Evolutionary conservation across 192 early-diverging fungal species (phyloP), one percentile per base, ranked within the genome.

Genomic region (Umbelopsis sp.): DNA sequence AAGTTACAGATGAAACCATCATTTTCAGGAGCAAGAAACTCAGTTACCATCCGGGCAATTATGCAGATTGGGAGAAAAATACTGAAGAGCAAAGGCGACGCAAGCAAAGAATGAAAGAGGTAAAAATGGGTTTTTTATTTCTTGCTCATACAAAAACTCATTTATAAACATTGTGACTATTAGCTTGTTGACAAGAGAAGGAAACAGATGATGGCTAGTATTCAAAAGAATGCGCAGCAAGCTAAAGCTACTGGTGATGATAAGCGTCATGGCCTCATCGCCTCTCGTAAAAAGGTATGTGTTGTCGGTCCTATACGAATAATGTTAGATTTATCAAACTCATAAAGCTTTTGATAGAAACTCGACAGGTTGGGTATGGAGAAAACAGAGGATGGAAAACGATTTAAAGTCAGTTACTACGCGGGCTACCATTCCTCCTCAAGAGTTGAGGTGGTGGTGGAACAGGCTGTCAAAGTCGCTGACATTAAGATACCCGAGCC

Each of bases 21-120:
- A 82, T 90, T 9, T 81, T 93, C 49, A 89, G 89, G 58, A 85
- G 95, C 72, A 83, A 88, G 67, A 78, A 83, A 69, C 83, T 96
- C 37, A 81, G 74, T 0, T 96, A 96, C 79, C 88, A 92, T 68
- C 81, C 82, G 22, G 95, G 95, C 49, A 96, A 95, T 84, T 97
- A 91, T 81, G 89, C 93, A 52, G 92, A 94, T 66, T 96, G 88
- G 70, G 86, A 92, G 72, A 78, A 87, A 79, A 90, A 89, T 58
- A 80, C 84, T 52, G 91, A 93, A 66, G 88, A 95, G 65, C 84
- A 91, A 67, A 83, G 82, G 44, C 81, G 85, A 61, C 86, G 86
- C 73, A 90, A 92, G 72, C 84, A 91, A 72, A 80, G 88, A 46
- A 81, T 89, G 72, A 74, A 76, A 2, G 84, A 86, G 37, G 84